Base-by-base conservation (phyloP, 2,329 filamentous ascomycete species). In the Colletotrichum destructivum region DNA sequence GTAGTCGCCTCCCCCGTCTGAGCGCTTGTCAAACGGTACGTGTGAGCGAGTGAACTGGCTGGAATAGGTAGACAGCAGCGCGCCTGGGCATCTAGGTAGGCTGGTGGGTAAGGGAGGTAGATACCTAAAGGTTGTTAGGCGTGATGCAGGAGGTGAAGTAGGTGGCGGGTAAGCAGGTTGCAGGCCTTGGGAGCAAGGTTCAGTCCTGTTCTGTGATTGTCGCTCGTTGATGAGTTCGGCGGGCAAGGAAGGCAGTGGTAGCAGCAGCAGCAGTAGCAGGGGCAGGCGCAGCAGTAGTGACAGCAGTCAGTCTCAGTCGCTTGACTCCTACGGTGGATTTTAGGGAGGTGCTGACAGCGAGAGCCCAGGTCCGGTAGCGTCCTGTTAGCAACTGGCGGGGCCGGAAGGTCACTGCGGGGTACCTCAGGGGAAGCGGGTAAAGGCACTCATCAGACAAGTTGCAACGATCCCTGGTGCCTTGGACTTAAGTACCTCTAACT, bases 1-100 rank as follows among this genome's bases (percentile, higher is more conserved):
- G 59, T 69, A 69, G 65, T 64, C 66, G 60, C 13, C 51, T 38
- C 35, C 59, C 52, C 66, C 69, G 69, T 64, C 69, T 64, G 69
- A 72, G 69, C 69, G 69, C 69, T 72, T 72, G 69, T 72, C 69
- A 72, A 72, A 69, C 65, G 54, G 69, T 69, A 69, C 61, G 65
- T 69, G 69, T 69, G 69, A 60, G 69, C 21, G 65, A 69, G 47
- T 64, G 65, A 46, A 26, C 60, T 46, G 65, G 65, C 49, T 65
- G 57, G 69, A 71, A 60, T 38, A 38, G 31, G 59, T 69, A 52
- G 57, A 60, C 52, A 71, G 46, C 40, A 54, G 54, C 49, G 68
- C 9, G 35, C 35, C 35, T 11, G 35, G 35, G 35, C 11, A 38
- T 3, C 35, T 38, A 38, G 35, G 35, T 9, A 38, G 9, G 35